Base-by-base conservation (phyloP, 225 moss, liverwort and hornwort genomes). In the Pleurozium schreberi region DNA sequence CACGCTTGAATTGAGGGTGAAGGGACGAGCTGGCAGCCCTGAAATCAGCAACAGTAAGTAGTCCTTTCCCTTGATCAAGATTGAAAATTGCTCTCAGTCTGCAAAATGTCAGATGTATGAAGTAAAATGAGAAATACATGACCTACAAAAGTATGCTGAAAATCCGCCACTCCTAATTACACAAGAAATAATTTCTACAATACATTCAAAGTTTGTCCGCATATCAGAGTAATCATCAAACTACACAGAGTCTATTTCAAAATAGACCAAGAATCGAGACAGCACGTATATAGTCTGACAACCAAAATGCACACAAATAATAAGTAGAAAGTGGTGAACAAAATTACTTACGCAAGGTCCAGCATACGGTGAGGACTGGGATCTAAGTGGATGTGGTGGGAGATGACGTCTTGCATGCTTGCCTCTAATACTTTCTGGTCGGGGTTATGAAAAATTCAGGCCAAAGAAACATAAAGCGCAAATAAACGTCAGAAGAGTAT, bases 71-170 rank as follows among this genome's bases (percentile, higher is more conserved):
- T 57, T 96, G 96, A 90, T 96, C 93, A 87, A 99, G 92, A 87
- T 95, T 94, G 87, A 95, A 95, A 84, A 99, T 81, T 65, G 96
- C 96, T 94, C 96, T 95, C 47, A 99, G 94, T 69, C 98, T 98
- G 96, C 90, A 92, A 61, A 88, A 84, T 34, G 78, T 78, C 65
- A 83, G 21, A 60, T 55, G 68, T 18, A 64, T 60, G 78, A 10
- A 81, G 66, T 62, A 81, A n/a, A 42, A 74, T 82, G 73, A 88
- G 80, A 55, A 88, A 79, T 62, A 67, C 34, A 68, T 57, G 30
- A 55, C 55, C 31, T 68, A 40, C 66, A 59, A 61, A 87, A 83
- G 60, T 36, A 69, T 28, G 50, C 61, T 90, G 53, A 49, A 84
- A 42, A 89, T 74, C 8, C 61, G 18, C 26, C 55, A 76, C 45